Evolutionary conservation across 169 alveolate genomes (phyloP).

Genomic region (Cardiosporidium cionae): DNA sequence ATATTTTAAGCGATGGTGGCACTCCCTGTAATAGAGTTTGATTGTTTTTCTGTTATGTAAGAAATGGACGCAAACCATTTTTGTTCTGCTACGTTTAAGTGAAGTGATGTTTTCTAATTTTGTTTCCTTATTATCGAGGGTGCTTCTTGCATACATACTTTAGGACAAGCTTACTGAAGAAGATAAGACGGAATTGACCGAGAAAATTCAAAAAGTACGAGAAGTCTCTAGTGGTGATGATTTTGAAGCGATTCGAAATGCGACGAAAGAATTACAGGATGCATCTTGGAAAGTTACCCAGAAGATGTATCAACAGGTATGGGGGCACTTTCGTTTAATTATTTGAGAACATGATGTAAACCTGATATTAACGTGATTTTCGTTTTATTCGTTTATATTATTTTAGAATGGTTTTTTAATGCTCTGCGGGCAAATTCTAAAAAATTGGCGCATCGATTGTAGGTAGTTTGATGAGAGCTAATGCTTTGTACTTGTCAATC

Average conservation of each 20-base stretch:
- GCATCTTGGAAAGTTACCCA: conserved; percentile 83
- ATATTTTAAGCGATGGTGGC: background rate
- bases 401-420: no score
- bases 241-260: conserved; percentile 63
- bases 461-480: no score
- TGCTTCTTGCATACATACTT: background rate
- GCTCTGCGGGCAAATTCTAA: no score
- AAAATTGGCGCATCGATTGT: no score
- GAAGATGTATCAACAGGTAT: conserved; percentile 50
- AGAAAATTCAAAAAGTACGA: conserved; percentile 57
- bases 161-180: conserved; percentile 70
- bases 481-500: no score
- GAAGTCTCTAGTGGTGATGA: conserved; percentile 66
- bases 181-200: conserved; percentile 68
- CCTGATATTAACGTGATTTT: no score
- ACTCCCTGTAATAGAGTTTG: background rate
- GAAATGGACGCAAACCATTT: background rate
- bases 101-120: background rate
- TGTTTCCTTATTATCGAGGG: background rate
- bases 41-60: background rate
- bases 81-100: background rate
- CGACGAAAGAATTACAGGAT: conserved; percentile 76
- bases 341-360: no score
- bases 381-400: no score
- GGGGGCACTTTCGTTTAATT: no score